Percentiles rank a stretch among this genome's conserved stretches.
These are phyloP conservation scores for Apodospora peruviana DNA, from an alignment of 495 filamentous ascomycete genomes.

Conservation along the genomic window DNA sequence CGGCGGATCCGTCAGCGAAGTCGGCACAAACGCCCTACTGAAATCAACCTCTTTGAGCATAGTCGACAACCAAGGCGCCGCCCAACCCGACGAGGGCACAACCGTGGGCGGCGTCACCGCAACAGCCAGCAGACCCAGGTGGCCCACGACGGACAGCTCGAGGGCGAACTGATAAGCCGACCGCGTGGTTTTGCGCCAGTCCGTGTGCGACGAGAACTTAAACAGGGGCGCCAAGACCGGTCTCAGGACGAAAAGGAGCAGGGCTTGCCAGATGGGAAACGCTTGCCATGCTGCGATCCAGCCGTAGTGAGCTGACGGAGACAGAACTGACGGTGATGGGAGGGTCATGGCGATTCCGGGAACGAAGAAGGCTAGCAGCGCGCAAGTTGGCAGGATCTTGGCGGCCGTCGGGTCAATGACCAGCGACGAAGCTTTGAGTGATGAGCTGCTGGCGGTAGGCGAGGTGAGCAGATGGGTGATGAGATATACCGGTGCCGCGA, in stretches of 20 bases:
- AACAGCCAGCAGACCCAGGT: slow-evolving; percentile 33
- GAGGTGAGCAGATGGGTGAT: slow-evolving; percentile 50
- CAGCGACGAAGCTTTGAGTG: slow-evolving; percentile 5
- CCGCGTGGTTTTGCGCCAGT: slow-evolving; percentile 14
- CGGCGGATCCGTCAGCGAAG: slow-evolving; percentile 12
- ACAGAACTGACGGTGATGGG: slow-evolving; percentile 40
- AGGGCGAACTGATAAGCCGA: slow-evolving; percentile 52
- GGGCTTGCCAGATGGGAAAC: slow-evolving; percentile 48
- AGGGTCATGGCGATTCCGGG: slow-evolving; percentile 49
- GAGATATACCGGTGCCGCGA: slow-evolving; percentile 48
- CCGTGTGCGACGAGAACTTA: background rate
- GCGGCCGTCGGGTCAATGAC: slow-evolving; percentile 41
- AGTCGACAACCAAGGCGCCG: background rate
- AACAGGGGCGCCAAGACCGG: slow-evolving; percentile 16
- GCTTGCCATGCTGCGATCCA: slow-evolving; percentile 56
- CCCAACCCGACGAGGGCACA: slow-evolving; percentile 30
- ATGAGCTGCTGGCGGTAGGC: slow-evolving; percentile 32
- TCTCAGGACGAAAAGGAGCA: slow-evolving; percentile 29
- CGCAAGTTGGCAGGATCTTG: slow-evolving; percentile 39
- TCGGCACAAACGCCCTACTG: slow-evolving; percentile 20
- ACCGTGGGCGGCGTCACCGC: slow-evolving; percentile 42
- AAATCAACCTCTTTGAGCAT: slow-evolving; percentile 27
- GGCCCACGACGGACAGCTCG: slow-evolving; percentile 39
- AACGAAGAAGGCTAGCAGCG: slow-evolving; percentile 45
- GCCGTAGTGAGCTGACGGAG: slow-evolving; percentile 47